Percentiles rank a stretch among this genome's conserved stretches.
phyloP scores from a whole-genome alignment of 2,329 filamentous ascomycete genomes.

The Phoma sp. region DNA sequence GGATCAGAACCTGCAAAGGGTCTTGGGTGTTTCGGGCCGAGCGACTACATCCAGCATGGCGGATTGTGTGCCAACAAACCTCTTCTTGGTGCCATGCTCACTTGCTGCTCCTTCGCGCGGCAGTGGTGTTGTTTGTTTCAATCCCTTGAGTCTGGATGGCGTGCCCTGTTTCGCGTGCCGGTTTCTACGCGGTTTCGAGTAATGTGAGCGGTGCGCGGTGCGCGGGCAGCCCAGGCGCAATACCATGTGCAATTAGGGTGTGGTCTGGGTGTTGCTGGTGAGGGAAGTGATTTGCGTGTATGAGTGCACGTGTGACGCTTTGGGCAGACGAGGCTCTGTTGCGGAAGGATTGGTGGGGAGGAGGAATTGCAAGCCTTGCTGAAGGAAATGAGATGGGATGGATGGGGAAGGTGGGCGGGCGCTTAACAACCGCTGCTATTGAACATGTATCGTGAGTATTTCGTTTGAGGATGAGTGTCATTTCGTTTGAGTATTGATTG shows the following conservation, averaged over 20 bases:
- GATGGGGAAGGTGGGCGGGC: background rate
- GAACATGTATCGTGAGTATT: conserved; percentile 8
- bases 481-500: too few species aligned
- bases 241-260: too few species aligned
- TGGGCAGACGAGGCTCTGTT: background rate
- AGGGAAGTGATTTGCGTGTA: conserved; percentile 4
- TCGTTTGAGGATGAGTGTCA: too few species aligned
- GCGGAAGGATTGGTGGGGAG: background rate
- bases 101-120: too few species aligned
- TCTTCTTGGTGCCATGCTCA: too few species aligned
- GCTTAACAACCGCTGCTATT: background rate
- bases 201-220: too few species aligned
- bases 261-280: background rate
- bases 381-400: background rate
- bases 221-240: too few species aligned
- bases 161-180: too few species aligned
- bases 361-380: background rate
- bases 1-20: background rate
- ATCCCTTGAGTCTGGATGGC: too few species aligned
- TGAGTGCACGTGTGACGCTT: background rate
- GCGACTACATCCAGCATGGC: background rate
- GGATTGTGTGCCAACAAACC: too few species aligned
- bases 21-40: background rate
- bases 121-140: too few species aligned
- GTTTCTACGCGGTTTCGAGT: too few species aligned